phyloP scores from a whole-genome alignment of 192 early-diverging fungal genomes.

The Podila epigama region DNA sequence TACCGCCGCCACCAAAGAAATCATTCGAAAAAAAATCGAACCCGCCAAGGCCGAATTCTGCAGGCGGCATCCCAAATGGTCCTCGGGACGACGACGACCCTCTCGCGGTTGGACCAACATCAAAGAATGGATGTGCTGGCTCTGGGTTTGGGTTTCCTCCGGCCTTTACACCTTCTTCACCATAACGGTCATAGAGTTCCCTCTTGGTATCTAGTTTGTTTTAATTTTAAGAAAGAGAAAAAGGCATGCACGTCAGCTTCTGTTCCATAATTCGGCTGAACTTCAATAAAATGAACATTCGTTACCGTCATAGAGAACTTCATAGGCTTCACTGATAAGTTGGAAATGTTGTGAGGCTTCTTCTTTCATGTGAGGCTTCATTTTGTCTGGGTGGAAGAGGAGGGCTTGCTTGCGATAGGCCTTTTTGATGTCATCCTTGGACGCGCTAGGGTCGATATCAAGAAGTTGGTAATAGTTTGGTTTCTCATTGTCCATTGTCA shows the following conservation, averaged over 20 bases:
- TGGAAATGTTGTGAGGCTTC: constrained; percentile 50
- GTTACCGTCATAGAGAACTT: constrained; percentile 41
- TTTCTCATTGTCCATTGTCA: constrained; percentile 18
- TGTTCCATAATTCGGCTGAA: neutral
- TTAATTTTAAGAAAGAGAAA: neutral
- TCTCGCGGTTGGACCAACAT: neutral
- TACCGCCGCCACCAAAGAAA: constrained; percentile 25
- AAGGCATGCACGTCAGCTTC: neutral
- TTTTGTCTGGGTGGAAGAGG: constrained; percentile 89
- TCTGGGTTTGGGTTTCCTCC: constrained; percentile 48
- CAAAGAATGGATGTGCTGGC: neutral
- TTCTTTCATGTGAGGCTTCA: constrained; percentile 15
- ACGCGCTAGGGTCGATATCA: constrained; percentile 47
- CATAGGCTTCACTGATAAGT: constrained; percentile 44
- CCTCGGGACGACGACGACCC: neutral
- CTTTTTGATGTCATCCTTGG: constrained; percentile 52
- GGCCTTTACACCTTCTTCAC: constrained; percentile 76
- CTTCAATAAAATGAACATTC: neutral
- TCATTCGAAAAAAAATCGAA: constrained; percentile 17
- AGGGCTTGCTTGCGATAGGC: constrained; percentile 73
- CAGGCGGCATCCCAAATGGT: neutral
- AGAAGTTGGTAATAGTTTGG: constrained; percentile 54
- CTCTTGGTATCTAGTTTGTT: constrained; percentile 56
- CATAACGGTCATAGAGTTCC: constrained; percentile 88
- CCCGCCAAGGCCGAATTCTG: constrained; percentile 27